These are phyloP conservation scores for Mycena rebaudengoi DNA, from an alignment of 768 basidiomycete species.

Conservation along the genomic window DNA sequence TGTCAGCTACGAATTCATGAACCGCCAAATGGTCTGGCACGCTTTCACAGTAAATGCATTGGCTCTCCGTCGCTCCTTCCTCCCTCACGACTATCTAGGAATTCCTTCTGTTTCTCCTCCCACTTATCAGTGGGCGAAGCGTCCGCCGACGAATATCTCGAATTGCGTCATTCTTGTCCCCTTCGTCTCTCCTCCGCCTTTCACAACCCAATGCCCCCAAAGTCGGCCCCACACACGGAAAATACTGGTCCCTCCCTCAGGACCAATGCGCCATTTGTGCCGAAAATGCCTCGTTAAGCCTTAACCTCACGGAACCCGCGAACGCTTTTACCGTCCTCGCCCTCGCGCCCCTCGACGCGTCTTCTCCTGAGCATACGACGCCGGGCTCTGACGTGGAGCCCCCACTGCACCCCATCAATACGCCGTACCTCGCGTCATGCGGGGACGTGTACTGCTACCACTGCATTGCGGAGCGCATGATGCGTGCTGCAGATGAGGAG, in stretches of 20 bases:
- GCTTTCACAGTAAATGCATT: slow-evolving; percentile 84
- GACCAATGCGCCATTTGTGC: slow-evolving; percentile 93
- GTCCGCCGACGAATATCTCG: slow-evolving; percentile 66
- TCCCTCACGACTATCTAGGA: slow-evolving; percentile 63
- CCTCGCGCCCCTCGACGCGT: slow-evolving; percentile 25
- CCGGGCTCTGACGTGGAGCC: slow-evolving; percentile 48
- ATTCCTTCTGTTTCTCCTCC: slow-evolving; percentile 92
- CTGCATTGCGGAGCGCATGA: slow-evolving; percentile 87
- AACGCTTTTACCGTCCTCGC: slow-evolving; percentile 56
- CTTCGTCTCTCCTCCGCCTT: slow-evolving; percentile 39
- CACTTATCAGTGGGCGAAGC: slow-evolving; percentile 76
- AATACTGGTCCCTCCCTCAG: slow-evolving; percentile 71
- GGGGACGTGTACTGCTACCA: slow-evolving; percentile 93
- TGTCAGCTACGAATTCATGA: slow-evolving; percentile 99
- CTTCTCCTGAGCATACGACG: slow-evolving; percentile 31
- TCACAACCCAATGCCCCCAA: slow-evolving; percentile 5
- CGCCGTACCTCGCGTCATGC: slow-evolving; percentile 85
- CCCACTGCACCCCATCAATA: slow-evolving; percentile 73
- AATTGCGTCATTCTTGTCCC: slow-evolving; percentile 40
- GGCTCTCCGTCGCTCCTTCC: not conserved
- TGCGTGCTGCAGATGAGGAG: slow-evolving; percentile 74
- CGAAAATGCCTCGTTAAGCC: slow-evolving; percentile 72
- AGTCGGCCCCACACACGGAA: slow-evolving; percentile 51
- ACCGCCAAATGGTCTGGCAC: slow-evolving; percentile 99
- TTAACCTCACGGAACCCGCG: slow-evolving; percentile 62